Evolutionary conservation across 768 basidiomycete species (phyloP).

Genomic region (Hypholoma fasciculare): DNA sequence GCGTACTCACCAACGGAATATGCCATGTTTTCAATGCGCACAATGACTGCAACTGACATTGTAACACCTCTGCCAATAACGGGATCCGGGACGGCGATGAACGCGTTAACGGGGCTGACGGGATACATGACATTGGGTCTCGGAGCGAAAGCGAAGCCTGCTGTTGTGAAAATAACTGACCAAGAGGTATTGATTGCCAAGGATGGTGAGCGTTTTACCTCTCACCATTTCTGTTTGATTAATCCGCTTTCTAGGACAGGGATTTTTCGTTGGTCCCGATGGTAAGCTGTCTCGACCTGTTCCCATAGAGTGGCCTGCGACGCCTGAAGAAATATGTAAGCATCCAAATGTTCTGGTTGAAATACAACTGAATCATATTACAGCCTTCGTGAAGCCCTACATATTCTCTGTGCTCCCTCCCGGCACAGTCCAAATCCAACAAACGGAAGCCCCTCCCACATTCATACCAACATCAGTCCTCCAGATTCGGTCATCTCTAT

Average conservation of each 20-base stretch:
- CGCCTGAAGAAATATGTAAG: constrained; percentile 79
- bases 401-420: constrained; percentile 74
- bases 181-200: constrained; percentile 71
- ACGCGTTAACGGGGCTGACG: constrained; percentile 75
- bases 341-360: not conserved
- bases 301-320: constrained; percentile 71
- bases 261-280: constrained; percentile 61
- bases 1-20: constrained; percentile 82
- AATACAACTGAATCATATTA: not conserved
- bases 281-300: constrained; percentile 50
- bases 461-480: constrained; percentile 59
- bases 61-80: constrained; percentile 47
- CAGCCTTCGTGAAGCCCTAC: constrained; percentile 78
- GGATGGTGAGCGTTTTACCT: constrained; percentile 59
- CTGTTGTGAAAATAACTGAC: constrained; percentile 52
- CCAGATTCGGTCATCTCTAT: constrained; percentile 72
- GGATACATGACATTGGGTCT: constrained; percentile 87
- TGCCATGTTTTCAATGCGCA: constrained; percentile 68
- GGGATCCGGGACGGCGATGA: constrained; percentile 54
- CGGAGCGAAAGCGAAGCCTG: constrained; percentile 72
- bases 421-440: constrained; percentile 48
- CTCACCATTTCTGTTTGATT: not conserved
- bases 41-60: constrained; percentile 58
- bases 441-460: constrained; percentile 20
- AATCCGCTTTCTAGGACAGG: constrained; percentile 51